A percentile compares a stretch with the other conserved stretches of the same genome.
These are phyloP conservation scores for Candida sanyaensis DNA, from an alignment of 1,139 yeast genomes.

Conservation along the genomic window DNA sequence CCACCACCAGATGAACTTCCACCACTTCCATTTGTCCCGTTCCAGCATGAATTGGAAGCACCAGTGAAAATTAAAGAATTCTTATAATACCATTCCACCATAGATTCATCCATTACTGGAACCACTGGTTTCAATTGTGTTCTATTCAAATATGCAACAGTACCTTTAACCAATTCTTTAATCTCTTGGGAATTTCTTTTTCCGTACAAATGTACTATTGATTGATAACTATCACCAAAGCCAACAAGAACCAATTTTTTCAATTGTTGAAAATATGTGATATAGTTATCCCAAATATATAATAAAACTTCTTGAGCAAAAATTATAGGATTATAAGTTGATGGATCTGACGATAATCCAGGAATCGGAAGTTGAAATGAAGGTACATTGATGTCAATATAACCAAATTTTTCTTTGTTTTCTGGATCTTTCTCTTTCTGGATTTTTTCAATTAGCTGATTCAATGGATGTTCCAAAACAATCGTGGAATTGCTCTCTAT, in stretches of 20 bases:
- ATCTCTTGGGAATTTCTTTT: conserved; percentile 66
- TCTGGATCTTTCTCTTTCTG: conserved; percentile 48
- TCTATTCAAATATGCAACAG: conserved; percentile 70
- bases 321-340: conserved; percentile 58
- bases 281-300: conserved; percentile 88
- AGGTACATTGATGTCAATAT: conserved; percentile 83
- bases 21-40: conserved; percentile 33
- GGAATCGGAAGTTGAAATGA: conserved; percentile 38
- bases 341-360: conserved; percentile 22
- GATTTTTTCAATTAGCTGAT: conserved; percentile 37
- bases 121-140: conserved; percentile 72
- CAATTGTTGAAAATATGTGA: conserved; percentile 69
- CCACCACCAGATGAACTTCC: conserved; percentile 9
- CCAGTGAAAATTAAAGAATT: conserved; percentile 84
- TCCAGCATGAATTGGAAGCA: conserved; percentile 78
- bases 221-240: conserved; percentile 85
- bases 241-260: conserved; percentile 80
- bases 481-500: conserved; percentile 75
- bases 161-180: conserved; percentile 65
- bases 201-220: conserved; percentile 84
- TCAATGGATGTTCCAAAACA: conserved; percentile 49
- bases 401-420: conserved; percentile 61
- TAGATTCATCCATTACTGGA: conserved; percentile 84
- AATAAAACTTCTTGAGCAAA: conserved; percentile 76
- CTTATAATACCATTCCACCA: conserved; percentile 89